A percentile compares a stretch with the other conserved stretches of the same genome.
Evolutionary conservation across 129 eudicot genomes (phyloP).

Genomic region (Helichrysum umbraculigerum): DNA sequence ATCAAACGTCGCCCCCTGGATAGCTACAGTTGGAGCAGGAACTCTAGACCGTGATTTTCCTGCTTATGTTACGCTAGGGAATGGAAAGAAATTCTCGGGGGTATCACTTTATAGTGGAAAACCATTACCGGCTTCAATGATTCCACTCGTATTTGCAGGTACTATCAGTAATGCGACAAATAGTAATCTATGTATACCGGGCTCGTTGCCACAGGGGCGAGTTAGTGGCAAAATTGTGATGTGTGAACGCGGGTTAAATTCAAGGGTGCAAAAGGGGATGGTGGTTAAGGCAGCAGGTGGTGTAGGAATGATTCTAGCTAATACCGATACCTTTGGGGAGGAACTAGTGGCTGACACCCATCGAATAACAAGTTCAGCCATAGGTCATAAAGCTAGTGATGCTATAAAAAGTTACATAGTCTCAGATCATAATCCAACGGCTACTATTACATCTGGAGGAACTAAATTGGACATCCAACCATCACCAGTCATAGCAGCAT

Average conservation of each 20-base stretch:
- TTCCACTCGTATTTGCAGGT: slow-evolving; percentile 57
- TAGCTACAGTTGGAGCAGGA: slow-evolving; percentile 72
- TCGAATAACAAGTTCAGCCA: slow-evolving; percentile 52
- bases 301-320: slow-evolving; percentile 62
- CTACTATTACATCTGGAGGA: slow-evolving; percentile 45
- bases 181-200: slow-evolving; percentile 49
- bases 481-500: slow-evolving; percentile 72
- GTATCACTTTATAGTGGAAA: slow-evolving; percentile 66
- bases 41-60: slow-evolving; percentile 74
- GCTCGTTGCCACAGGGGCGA: slow-evolving; percentile 36
- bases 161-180: slow-evolving; percentile 34
- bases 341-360: slow-evolving; percentile 74
- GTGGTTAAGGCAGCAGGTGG: slow-evolving; percentile 68
- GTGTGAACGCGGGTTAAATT: slow-evolving; percentile 58
- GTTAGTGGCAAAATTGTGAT: slow-evolving; percentile 66
- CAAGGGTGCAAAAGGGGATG: slow-evolving; percentile 58
- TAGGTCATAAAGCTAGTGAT: slow-evolving; percentile 57
- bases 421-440: slow-evolving; percentile 45
- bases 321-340: slow-evolving; percentile 56
- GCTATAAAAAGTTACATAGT: slow-evolving; percentile 51
- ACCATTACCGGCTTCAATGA: slow-evolving; percentile 24
- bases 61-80: slow-evolving; percentile 50
- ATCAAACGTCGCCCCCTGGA: slow-evolving; percentile 78
- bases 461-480: slow-evolving; percentile 60
- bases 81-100: slow-evolving; percentile 53